Evolutionary conservation across 495 filamentous ascomycete genomes (phyloP), one percentile per base, ranked within the genome.

Genomic region (Podospora bellae-mahoneyi): DNA sequence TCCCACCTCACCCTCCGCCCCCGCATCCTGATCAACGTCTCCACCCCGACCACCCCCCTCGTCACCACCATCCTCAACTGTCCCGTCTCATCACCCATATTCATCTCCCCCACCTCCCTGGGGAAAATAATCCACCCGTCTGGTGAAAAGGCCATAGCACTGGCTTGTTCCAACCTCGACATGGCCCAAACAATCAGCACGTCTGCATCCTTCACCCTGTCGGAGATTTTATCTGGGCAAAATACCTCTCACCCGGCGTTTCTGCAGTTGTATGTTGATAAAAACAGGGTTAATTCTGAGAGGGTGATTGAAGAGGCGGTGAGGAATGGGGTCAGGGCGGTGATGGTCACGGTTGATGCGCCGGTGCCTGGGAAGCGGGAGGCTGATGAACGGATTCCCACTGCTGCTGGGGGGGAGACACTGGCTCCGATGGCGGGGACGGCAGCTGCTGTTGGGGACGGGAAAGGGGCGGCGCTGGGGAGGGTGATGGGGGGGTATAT

Each of bases 201-300:
- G 5, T 90, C 89, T 66, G 89, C 91, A 7, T 90, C 88, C 2
- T 92, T 84, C 70, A 81, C 87, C 2, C 77, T 92, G 30, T 76
- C 82, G 3, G 89, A 92, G 26, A 85, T 95, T 20, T 76, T 84
- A 32, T 48, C 39, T 16, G 74, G 76, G 19, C 76, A 83, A 16
- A 71, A 3, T 76, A 78, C 44, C 79, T 65, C 6, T 28, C 53
- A 69, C 16, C 79, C 81, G 2, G 85, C 91, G 72, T 93, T 93
- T 80, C 89, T 93, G 72, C 92, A 95, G 71, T 79, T 96, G 53
- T 96, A 96, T 72, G 91, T 95, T 64, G 89, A 94, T 76, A 87
- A 86, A 56, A 83, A 92, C 67, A 84, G 91, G 1, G 64, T 78
- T 57, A 91, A 91, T 69, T 88, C 89, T n/a, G 90, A 87, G 60